Percentiles rank a stretch among this genome's conserved stretches.
Conservation (phyloP, 2,329 filamentous ascomycete genomes). For the Madurella mycetomatis region DNA sequence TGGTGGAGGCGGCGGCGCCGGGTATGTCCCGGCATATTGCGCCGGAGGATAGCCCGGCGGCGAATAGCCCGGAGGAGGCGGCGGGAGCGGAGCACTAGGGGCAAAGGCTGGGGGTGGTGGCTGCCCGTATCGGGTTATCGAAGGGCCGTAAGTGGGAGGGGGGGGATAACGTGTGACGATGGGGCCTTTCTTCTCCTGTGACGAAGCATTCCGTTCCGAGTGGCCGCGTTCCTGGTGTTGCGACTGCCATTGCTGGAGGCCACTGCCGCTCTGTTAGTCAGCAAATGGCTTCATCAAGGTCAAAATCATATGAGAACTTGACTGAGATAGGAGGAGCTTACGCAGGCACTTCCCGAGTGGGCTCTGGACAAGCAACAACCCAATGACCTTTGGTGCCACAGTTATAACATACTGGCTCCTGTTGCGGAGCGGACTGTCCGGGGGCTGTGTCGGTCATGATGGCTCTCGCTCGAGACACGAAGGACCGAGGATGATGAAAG, state of each 20-base stretch:
- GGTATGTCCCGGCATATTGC: slow-evolving; percentile 18
- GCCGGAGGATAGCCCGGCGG: slow-evolving; percentile 18
- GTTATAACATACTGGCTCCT: slow-evolving; percentile 47
- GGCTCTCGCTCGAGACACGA: not conserved
- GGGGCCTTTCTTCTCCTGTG: slow-evolving; percentile 31
- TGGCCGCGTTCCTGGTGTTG: slow-evolving; percentile 22
- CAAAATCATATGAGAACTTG: not conserved
- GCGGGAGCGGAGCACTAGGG: slow-evolving; percentile 16
- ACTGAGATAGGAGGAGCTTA: slow-evolving; percentile 37
- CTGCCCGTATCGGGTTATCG: slow-evolving; percentile 20
- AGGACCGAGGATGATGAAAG: not conserved
- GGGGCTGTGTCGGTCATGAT: slow-evolving; percentile 25
- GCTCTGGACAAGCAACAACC: slow-evolving; percentile 49
- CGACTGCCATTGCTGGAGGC: slow-evolving; percentile 24
- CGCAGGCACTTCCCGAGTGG: slow-evolving; percentile 45
- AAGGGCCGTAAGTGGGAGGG: slow-evolving; percentile 21
- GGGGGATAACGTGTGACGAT: slow-evolving; percentile 37
- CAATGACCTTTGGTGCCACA: slow-evolving; percentile 50
- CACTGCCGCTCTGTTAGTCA: slow-evolving; percentile 17
- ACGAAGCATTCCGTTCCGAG: slow-evolving; percentile 18
- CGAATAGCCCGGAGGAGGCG: slow-evolving; percentile 13
- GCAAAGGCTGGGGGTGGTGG: slow-evolving; percentile 21
- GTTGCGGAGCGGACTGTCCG: slow-evolving; percentile 26
- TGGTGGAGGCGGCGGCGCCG: slow-evolving; percentile 16
- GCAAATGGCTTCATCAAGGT: not conserved